These are phyloP conservation scores for Stylonectria norvegica DNA, from an alignment of 2,329 filamentous ascomycete species.

Conservation along the genomic window DNA sequence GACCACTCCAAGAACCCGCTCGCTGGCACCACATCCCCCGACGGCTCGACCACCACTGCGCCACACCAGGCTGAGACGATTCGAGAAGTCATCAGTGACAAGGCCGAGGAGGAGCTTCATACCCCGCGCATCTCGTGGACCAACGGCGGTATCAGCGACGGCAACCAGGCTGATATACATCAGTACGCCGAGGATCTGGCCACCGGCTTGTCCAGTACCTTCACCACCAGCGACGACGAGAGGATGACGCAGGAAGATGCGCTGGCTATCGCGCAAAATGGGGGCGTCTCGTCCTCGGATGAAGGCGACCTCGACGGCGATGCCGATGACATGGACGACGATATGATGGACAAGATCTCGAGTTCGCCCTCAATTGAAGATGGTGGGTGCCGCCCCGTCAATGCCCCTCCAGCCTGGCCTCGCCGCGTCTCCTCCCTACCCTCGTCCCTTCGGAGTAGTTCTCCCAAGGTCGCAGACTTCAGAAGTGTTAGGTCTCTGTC, in stretches of 20 bases:
- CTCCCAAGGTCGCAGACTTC: conserved; percentile 21
- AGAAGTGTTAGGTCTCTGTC: conserved; percentile 31
- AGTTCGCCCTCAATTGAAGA: conserved; percentile 98
- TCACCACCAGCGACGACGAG: conserved; percentile 20
- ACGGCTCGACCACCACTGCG: conserved; percentile 51
- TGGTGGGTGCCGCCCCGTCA: conserved; percentile 69
- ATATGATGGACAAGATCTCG: conserved; percentile 98
- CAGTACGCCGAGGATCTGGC: conserved; percentile 45
- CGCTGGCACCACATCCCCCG: conserved; percentile 37
- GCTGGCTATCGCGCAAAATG: conserved; percentile 60
- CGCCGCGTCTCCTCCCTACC: conserved; percentile 43
- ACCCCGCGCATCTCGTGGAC: conserved; percentile 59
- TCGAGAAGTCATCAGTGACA: conserved; percentile 74
- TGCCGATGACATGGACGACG: conserved; percentile 77
- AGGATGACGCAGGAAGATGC: conserved; percentile 52
- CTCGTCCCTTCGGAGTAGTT: conserved; percentile 32
- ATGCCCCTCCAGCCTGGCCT: conserved; percentile 40
- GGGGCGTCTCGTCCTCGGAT: conserved; percentile 49
- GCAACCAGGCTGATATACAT: too few species aligned
- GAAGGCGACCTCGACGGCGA: conserved; percentile 66
- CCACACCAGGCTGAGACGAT: conserved; percentile 85
- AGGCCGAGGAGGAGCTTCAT: conserved; percentile 65
- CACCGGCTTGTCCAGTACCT: conserved; percentile 35
- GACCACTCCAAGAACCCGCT: conserved; percentile 56
- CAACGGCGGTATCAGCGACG: conserved; percentile 41